Evolutionary conservation across 495 filamentous ascomycete species (phyloP).

Genomic region (Penicillium alfredii): DNA sequence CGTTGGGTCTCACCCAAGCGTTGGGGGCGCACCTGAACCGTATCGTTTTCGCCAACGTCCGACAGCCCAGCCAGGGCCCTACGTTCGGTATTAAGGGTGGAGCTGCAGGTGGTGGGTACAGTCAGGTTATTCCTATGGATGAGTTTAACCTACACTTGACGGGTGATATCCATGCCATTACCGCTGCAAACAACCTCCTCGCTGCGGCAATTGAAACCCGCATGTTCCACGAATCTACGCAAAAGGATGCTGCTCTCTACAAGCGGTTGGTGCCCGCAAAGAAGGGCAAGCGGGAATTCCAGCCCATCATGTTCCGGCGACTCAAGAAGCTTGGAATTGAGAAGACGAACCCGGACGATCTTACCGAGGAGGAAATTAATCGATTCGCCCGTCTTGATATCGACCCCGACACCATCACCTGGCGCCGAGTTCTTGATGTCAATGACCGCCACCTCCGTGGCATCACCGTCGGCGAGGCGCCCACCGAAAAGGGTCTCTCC

Average conservation of each 20-base stretch:
- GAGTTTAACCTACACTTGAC: conserved; percentile 98
- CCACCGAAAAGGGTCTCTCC: conserved; percentile 81
- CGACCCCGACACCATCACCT: conserved; percentile 94
- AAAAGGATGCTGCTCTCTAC: conserved; percentile 87
- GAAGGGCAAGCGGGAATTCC: conserved; percentile 82
- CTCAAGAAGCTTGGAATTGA: conserved; percentile 92
- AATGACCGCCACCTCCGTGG: conserved; percentile 91
- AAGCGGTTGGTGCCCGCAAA: conserved; percentile 81
- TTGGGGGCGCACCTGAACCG: conserved; percentile 81
- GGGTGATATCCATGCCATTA: conserved; percentile 96
- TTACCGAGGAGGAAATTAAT: conserved; percentile 81
- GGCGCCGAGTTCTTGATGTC: conserved; percentile 92
- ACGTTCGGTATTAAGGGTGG: conserved; percentile 99
- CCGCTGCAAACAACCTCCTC: conserved; percentile 96
- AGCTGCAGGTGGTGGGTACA: conserved; percentile 94
- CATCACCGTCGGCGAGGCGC: conserved; percentile 78
- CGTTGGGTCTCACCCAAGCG: conserved; percentile 91
- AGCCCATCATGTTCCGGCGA: conserved; percentile 83
- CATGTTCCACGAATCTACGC: conserved; percentile 95
- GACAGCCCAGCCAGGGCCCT: conserved; percentile 93
- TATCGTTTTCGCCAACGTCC: conserved; percentile 90
- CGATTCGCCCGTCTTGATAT: conserved; percentile 92
- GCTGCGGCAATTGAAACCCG: conserved; percentile 96
- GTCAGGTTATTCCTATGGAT: conserved; percentile 99
- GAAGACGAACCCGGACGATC: conserved; percentile 85